Base-by-base conservation (phyloP, 495 filamentous ascomycete genomes). In the Lasiosphaeria hispida region DNA sequence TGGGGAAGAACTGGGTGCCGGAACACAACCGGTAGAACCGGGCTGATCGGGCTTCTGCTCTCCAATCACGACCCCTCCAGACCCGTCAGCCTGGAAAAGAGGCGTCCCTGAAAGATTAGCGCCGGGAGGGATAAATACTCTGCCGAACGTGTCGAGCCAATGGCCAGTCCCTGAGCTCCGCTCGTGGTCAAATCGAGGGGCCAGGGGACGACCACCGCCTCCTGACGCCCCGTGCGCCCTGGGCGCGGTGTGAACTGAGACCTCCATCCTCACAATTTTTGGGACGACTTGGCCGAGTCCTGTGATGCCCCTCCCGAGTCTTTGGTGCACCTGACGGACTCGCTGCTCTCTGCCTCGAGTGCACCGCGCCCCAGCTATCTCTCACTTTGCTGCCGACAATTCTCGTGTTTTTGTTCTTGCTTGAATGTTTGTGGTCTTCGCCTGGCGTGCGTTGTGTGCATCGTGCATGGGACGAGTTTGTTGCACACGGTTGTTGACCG, bases 11-110 rank as follows among this genome's bases (percentile, higher is more conserved):
- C 23, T 23, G 42, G 17, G 11, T 45, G 42, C 42, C 47, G 47
- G 47, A 49, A 49, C 23, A 30, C 47, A 23, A 11, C 47, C 47
- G 39, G 39, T 8, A 15, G 39, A 11, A 41, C 39, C 39, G 14
- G 14, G 39, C 39, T 41, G 39, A 8, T 41, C 47, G 23, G 23
- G 47, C 14, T 33, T 13, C 11, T 14, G 34, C 47, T 14, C 10
- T 43, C 52, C 42, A 53, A 49, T 55, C 39, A 18, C 5, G 23
- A 30, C 39, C 42, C 39, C n/a, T n/a, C 48, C 48, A 44, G 43
- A 58, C 40, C 62, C 62, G 58, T 45, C 62, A 58, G 62, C 33
- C 47, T 61, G 62, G 62, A 55, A 55, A 57, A 57, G 52, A 23
- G 47, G 49, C 45, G 43, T 13, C 38, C 42, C 48, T 14, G 18